phyloP scores from a whole-genome alignment of 345 rosid species.

The Salix arbutifolia region DNA sequence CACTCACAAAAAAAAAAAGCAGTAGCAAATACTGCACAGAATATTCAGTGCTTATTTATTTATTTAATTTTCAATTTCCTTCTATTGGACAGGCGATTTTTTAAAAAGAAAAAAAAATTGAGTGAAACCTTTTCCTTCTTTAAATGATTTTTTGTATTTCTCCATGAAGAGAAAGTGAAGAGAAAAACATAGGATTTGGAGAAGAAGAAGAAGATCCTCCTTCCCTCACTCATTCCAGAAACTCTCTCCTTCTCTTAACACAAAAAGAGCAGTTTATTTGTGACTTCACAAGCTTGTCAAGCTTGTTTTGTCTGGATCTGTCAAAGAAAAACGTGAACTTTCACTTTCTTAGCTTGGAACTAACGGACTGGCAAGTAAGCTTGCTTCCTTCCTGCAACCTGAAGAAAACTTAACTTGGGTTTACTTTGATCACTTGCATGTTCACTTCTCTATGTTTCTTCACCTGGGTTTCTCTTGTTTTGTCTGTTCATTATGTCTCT shows the following conservation, averaged over 20 bases:
- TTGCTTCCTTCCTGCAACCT: constrained; percentile 22
- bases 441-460: background rate
- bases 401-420: background rate
- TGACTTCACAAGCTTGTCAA: background rate
- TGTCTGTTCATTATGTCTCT: background rate
- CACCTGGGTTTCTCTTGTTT: background rate
- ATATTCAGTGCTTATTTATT: constrained; percentile 1
- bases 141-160: constrained; percentile 5
- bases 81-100: constrained; percentile 51
- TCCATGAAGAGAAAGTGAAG: constrained; percentile 27
- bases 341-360: constrained; percentile 13
- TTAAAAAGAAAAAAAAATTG: constrained; percentile 9
- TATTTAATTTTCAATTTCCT: background rate
- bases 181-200: constrained; percentile 37
- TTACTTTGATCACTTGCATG: background rate
- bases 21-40: background rate
- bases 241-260: constrained; percentile 23
- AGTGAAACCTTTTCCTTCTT: background rate
- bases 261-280: background rate
- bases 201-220: constrained; percentile 31
- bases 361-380: constrained; percentile 38
- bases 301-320: constrained; percentile 35
- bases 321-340: background rate
- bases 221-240: background rate
- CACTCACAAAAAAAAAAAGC: constrained; percentile 7